phyloP scores from a whole-genome alignment of 1,139 yeast genomes.

The Blastobotrys buckinghamii region DNA sequence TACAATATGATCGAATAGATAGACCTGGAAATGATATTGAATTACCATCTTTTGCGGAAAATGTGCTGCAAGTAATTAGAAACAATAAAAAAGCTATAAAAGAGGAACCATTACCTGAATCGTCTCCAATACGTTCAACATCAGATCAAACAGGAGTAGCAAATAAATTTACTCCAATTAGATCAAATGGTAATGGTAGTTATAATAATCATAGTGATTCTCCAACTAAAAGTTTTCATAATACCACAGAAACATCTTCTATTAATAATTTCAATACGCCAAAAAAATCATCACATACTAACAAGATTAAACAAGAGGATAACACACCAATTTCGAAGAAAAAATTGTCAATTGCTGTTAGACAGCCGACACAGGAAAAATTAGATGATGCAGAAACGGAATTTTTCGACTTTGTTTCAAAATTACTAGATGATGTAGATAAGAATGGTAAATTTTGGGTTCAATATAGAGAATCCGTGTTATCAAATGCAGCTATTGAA shows the following conservation, averaged over 20 bases:
- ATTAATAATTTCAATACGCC: not conserved
- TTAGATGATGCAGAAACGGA: constrained; percentile 8
- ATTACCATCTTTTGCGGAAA: constrained; percentile 2
- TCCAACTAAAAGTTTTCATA: too few species aligned
- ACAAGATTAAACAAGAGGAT: not conserved
- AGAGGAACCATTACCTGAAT: not conserved
- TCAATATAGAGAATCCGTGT: not conserved
- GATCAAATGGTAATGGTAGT: too few species aligned
- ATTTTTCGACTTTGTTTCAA: constrained; percentile 8
- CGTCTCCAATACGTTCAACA: too few species aligned
- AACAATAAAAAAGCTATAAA: not conserved
- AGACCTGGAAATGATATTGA: not conserved
- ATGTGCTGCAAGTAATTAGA: not conserved
- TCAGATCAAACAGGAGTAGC: too few species aligned
- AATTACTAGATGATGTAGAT: constrained; percentile 2
- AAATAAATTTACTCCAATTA: too few species aligned
- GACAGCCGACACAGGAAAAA: constrained; percentile 2
- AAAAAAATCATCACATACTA: not conserved
- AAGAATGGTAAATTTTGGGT: constrained; percentile 1
- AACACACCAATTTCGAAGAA: constrained; percentile 5
- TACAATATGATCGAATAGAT: not conserved
- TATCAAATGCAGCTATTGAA: constrained; percentile 10
- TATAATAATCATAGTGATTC: too few species aligned
- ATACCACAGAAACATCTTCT: not conserved
- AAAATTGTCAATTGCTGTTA: not conserved